Conservation (phyloP, 2,329 filamentous ascomycete genomes). For the Colletotrichum lini region DNA sequence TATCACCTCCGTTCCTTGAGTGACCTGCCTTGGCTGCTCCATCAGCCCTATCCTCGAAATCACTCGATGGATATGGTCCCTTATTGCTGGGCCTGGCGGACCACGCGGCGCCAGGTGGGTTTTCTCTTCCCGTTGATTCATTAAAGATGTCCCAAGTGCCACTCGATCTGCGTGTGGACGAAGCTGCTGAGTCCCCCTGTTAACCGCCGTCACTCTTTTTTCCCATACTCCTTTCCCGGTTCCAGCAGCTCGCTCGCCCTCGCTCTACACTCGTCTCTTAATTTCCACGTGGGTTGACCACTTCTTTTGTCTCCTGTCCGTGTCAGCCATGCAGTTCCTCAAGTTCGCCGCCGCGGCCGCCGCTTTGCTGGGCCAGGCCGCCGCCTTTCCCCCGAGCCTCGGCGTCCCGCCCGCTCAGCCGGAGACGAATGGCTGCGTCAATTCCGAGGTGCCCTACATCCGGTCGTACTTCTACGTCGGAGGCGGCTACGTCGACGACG, state of each 20-base stretch:
- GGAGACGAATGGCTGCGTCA: constrained; percentile 6
- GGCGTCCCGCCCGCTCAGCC: background rate
- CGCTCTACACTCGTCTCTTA: background rate
- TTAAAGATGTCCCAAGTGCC: constrained; percentile 35
- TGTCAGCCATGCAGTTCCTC: constrained; percentile 36
- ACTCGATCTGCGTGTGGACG: constrained; percentile 7
- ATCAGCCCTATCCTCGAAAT: constrained; percentile 38
- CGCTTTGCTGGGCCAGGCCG: constrained; percentile 34
- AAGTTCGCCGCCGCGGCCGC: constrained; percentile 28
- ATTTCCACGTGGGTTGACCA: constrained; percentile 1
- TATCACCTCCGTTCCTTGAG: constrained; percentile 19
- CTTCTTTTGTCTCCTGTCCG: background rate
- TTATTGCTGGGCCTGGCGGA: constrained; percentile 22
- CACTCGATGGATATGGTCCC: constrained; percentile 22
- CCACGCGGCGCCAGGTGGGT: constrained; percentile 14
- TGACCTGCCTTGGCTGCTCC: background rate
- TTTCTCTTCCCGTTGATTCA: constrained; percentile 7
- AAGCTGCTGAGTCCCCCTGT: constrained; percentile 32
- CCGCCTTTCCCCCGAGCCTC: constrained; percentile 14
- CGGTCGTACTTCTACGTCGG: constrained; percentile 55
- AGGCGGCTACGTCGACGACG: constrained; percentile 52
- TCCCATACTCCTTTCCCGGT: constrained; percentile 11
- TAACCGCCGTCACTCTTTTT: constrained; percentile 35
- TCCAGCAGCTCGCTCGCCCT: constrained; percentile 16
- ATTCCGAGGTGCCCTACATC: constrained; percentile 43